Base-by-base conservation (phyloP, 2,329 filamentous ascomycete genomes). In the Clonostachys rhizophaga region DNA sequence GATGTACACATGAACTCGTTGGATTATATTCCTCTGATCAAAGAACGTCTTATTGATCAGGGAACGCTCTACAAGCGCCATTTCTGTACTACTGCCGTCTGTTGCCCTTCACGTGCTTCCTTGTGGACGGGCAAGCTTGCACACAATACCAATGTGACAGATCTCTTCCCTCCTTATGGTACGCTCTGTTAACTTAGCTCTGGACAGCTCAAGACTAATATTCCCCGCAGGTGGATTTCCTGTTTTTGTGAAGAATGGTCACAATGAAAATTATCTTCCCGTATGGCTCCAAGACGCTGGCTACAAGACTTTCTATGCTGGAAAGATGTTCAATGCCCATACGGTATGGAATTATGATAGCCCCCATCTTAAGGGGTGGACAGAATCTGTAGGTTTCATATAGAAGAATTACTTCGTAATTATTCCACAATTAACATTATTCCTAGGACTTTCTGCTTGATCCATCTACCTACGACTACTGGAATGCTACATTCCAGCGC, bases 381-480 rank as follows among this genome's bases (percentile, higher is more conserved):
- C 72, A 20, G 70, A 69, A 0, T 80, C 78, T 30, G 24, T 30
- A 30, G 24, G 24, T 10, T 30, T 30, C 24, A 10, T 30, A 30
- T 30, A 10, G 8, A 10, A 30, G 8, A 8, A 10, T 30, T 10
- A 30, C 24, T 24, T 30, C 24, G 24, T 3, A 30, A 6, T 30
- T 8, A 30, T 9, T 30, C 24, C 24, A 8, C 10, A 7, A 30
- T 30, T 30, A 30, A 30, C 3, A 10, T 4, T 10, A 30, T 30
- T 30, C 24, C 24, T 10, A 30, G 1, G 62, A 68, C 44, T 74
- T 85, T 52, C 66, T 86, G 2, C 66, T 87, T 2, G 83, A 88
- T 50, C 84, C 84, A 0, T 78, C 73, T 52, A 88, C 85, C 0
- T 89, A 89, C 58, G 68, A 77, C 33, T 89, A 88, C 58, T 70